Evolutionary conservation across 2,329 filamentous ascomycete species (phyloP), one percentile per base, ranked within the genome.

Genomic region (Fusarium sp.): DNA sequence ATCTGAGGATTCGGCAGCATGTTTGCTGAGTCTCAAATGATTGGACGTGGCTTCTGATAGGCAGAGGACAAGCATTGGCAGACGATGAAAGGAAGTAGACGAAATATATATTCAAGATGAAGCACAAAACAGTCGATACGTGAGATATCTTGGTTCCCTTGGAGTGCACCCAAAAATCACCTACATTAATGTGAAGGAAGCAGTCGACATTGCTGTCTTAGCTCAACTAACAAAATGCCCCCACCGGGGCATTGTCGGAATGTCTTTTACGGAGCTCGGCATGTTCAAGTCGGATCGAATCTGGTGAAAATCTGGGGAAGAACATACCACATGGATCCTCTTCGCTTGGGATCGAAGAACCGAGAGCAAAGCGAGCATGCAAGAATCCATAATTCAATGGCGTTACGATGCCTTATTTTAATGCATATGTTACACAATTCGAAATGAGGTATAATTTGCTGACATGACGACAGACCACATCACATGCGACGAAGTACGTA

Each of bases 391-490:
- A 20, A 25, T 49, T 49, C 15, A 27, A n/a, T 45, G 41, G 30
- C 15, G 30, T 33, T 33, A 7, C 7, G 30, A 33, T 33, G 13
- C 13, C 13, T 33, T 33, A 7, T 3, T 39, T 27, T 10, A 41
- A 23, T 13, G 43, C 14, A 23, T n/a, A 5, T 33, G 35, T 20
- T 22, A 32, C 10, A 15, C 23, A 15, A 11, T 46, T 49, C 10
- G 22, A 32, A 46, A 37, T 23, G 13, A 14, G 27, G 10, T 35
- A 20, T 20, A 50, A 47, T 51, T 65, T 45, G 39, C 54, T 56
- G 65, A 68, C 56, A 61, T 68, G 65, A 68, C 46, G 49, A 65
- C n/a, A 46, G 47, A 64, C 54, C 47, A 49, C 62, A 65, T 65
- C 47, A 52, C 62, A 65, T 65, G 53, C 10, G 30, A 22, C 56